phyloP scores from a whole-genome alignment of 345 rosid genomes.

The Corymbia maculata region DNA sequence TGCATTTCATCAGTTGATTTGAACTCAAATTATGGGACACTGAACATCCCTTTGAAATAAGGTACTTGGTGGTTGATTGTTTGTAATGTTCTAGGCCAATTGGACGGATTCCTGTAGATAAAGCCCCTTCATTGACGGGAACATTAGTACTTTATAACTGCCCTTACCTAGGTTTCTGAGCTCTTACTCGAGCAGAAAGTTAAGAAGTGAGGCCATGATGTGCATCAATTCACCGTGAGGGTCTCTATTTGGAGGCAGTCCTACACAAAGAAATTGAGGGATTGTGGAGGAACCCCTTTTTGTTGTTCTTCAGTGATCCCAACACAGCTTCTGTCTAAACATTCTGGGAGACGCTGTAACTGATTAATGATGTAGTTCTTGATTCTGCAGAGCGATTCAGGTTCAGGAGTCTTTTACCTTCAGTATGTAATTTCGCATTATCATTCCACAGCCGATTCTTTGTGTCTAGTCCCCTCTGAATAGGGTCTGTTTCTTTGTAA shows the following conservation, averaged over 20 bases:
- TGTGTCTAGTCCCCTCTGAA: neutral
- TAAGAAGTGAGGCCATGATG: constrained; percentile 54
- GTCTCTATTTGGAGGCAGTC: neutral
- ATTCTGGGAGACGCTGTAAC: neutral
- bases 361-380: neutral
- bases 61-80: constrained; percentile 18
- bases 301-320: neutral
- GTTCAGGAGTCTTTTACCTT: neutral
- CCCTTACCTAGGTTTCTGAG: constrained; percentile 79
- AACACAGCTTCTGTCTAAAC: neutral
- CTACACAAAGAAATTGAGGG: neutral
- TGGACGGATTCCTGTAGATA: constrained; percentile 66
- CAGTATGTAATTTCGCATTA: neutral
- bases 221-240: neutral
- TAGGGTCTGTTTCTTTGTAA: neutral
- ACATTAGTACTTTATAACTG: constrained; percentile 44
- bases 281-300: neutral
- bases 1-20: constrained; percentile 64
- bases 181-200: constrained; percentile 58
- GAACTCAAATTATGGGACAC: constrained; percentile 75
- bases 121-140: constrained; percentile 71
- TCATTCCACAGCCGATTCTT: neutral
- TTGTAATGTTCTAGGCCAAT: neutral
- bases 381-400: neutral
- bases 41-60: constrained; percentile 59